Base-by-base conservation (phyloP, 768 basidiomycete genomes). In the Suillus occidentalis region DNA sequence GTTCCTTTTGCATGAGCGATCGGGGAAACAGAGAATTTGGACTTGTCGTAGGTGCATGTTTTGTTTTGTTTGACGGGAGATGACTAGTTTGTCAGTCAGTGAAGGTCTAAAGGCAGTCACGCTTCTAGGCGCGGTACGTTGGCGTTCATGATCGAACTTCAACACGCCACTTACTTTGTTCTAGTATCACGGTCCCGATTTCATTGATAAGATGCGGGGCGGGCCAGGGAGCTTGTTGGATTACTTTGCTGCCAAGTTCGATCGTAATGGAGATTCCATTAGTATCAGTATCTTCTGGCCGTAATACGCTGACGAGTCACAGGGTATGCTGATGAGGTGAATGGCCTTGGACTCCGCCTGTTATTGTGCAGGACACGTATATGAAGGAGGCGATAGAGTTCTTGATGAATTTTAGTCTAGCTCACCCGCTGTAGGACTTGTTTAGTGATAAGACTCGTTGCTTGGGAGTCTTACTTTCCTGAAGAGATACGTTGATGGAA, bases 11-110 rank as follows among this genome's bases (percentile, higher is more conserved):
- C 56, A 76, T n/a, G 61, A 70, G 3, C 73, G 73, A 0, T 72
- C 78, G 0, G 65, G 61, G 16, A 78, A 69, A 7, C 77, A 81
- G 64, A 68, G 72, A 2, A 71, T 70, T 0, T 81, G 74, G 73
- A 72, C 72, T 6, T 81, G 72, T 70, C 56, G 81, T 81, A 42
- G 63, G 78, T 73, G 49, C 6, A 50, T 7, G 20, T 43, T 20
- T 14, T 50, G 14, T 14, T 25, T 14, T 2, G 4, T 50, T 50
- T 13, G 6, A 8, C 34, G 8, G 34, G 34, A 36, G 34, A 16
- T 14, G 16, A 50, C 5, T 12, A 8, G 7, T 7, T 7, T 22
- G 22, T 43, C 22, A 49, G 47, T 49, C 12, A 49, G 22, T 22
- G 25, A 49, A 22, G 22, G 47, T 22, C 22, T 22, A 12, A 49